These are phyloP conservation scores for Epicoccum sorghinum DNA, from an alignment of 2,329 filamentous ascomycete species.

Conservation along the genomic window DNA sequence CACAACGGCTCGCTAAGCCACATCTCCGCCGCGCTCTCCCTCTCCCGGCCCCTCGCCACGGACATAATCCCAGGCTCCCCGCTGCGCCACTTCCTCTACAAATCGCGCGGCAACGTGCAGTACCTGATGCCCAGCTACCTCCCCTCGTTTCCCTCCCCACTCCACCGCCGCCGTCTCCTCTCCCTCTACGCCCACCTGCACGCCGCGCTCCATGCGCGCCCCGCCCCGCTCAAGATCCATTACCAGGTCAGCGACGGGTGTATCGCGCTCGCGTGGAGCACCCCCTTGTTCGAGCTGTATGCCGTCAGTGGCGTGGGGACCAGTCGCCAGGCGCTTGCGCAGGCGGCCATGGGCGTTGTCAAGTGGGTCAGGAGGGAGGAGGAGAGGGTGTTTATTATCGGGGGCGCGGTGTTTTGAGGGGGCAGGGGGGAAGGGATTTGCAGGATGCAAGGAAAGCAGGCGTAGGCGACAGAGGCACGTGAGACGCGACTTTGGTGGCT, in stretches of 20 bases:
- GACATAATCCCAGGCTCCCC: constrained; percentile 82
- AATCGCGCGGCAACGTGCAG: constrained; percentile 91
- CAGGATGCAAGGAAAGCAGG: too few relatives aligned
- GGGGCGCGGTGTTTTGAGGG: constrained; percentile 76
- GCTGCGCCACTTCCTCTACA: constrained; percentile 92
- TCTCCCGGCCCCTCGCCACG: constrained; percentile 72
- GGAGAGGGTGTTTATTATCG: constrained; percentile 94
- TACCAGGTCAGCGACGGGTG: constrained; percentile 74
- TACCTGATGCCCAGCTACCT: constrained; percentile 88
- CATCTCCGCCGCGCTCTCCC: constrained; percentile 73
- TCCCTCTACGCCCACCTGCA: constrained; percentile 86
- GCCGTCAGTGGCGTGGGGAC: constrained; percentile 82
- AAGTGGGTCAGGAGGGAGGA: constrained; percentile 93
- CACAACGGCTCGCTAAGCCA: constrained; percentile 76
- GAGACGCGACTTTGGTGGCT: too few relatives aligned
- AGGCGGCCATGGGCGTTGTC: constrained; percentile 85
- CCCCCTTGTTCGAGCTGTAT: constrained; percentile 90
- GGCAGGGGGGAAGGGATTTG: too few relatives aligned
- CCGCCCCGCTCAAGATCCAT: constrained; percentile 83
- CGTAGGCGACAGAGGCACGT: too few relatives aligned
- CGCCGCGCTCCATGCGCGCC: constrained; percentile 80
- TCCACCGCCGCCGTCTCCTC: constrained; percentile 69
- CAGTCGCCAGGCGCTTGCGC: constrained; percentile 70
- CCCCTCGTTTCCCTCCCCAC: constrained; percentile 66
- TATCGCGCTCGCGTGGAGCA: constrained; percentile 87